These are phyloP conservation scores for Taphrina wiesneri DNA, from an alignment of 1,139 yeast genomes.

Conservation along the genomic window DNA sequence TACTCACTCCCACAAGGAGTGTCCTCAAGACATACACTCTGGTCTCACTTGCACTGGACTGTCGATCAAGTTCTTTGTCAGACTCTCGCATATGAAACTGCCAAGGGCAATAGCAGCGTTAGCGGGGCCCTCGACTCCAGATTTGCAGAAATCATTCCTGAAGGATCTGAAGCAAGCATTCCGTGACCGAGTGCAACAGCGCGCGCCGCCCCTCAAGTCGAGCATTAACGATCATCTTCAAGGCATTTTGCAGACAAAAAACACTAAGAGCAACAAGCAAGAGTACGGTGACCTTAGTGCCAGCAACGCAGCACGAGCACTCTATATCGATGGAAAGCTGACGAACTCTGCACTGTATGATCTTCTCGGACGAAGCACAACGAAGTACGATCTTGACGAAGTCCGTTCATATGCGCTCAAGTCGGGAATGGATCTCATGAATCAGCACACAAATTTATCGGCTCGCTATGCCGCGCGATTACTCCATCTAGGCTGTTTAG, in stretches of 20 bases:
- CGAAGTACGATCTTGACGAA: not conserved
- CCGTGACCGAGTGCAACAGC: slow-evolving; percentile 23
- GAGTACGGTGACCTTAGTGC: not conserved
- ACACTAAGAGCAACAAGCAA: not conserved
- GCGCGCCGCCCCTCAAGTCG: slow-evolving; percentile 13
- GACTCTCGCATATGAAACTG: not conserved
- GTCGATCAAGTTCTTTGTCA: too few relatives aligned
- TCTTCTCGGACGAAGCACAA: slow-evolving; percentile 1
- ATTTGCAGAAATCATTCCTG: slow-evolving; percentile 20
- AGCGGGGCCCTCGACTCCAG: slow-evolving; percentile 24
- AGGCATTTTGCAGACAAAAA: not conserved
- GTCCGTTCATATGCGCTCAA: slow-evolving; percentile 4
- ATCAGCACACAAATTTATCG: not conserved
- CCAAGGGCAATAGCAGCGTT: slow-evolving; percentile 12
- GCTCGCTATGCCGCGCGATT: slow-evolving; percentile 17
- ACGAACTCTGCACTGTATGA: not conserved
- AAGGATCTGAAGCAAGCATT: slow-evolving; percentile 24
- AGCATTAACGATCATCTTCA: slow-evolving; percentile 18
- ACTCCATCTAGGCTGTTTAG: slow-evolving; percentile 4
- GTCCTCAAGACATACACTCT: too few relatives aligned
- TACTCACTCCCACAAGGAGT: too few relatives aligned
- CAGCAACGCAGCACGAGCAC: not conserved
- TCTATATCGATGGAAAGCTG: slow-evolving; percentile 15
- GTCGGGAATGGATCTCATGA: slow-evolving; percentile 8
- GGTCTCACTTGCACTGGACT: too few relatives aligned